A percentile compares a stretch with the other conserved stretches of the same genome.
phyloP scores from a whole-genome alignment of 768 basidiomycete species.

The Naematelia encephala region DNA sequence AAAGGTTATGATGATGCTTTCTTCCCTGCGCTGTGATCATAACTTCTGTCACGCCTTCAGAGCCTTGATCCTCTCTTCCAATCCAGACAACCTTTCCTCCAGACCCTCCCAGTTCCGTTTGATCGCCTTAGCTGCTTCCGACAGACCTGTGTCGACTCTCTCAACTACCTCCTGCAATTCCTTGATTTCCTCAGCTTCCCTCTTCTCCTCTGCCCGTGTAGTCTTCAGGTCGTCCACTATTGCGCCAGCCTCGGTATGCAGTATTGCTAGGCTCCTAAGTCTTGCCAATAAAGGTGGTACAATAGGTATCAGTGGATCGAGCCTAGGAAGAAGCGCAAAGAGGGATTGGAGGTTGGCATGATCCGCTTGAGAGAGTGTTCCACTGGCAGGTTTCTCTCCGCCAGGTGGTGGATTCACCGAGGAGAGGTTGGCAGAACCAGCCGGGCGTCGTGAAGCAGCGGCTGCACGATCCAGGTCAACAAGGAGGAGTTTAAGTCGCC shows the following conservation, averaged over 20 bases:
- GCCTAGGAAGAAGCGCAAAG: conserved; percentile 51
- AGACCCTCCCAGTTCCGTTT: conserved; percentile 61
- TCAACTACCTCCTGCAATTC: conserved; percentile 68
- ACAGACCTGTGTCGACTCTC: conserved; percentile 71
- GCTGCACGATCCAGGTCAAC: conserved; percentile 84
- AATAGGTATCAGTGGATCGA: conserved; percentile 54
- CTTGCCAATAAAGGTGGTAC: conserved; percentile 79
- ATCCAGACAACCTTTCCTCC: conserved; percentile 53
- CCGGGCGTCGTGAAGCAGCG: conserved; percentile 55
- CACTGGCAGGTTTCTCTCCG: neutral
- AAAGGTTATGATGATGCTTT: neutral
- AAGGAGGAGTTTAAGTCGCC: conserved; percentile 84
- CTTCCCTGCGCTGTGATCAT: neutral
- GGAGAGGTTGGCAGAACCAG: conserved; percentile 17
- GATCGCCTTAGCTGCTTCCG: conserved; percentile 69
- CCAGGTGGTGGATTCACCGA: neutral
- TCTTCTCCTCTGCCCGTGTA: conserved; percentile 62
- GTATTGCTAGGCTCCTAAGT: conserved; percentile 71
- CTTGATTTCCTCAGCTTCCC: conserved; percentile 61
- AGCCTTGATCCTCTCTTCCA: conserved; percentile 32
- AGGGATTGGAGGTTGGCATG: conserved; percentile 48
- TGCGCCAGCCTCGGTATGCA: conserved; percentile 77
- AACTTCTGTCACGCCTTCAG: conserved; percentile 12
- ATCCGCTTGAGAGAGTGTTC: conserved; percentile 43
- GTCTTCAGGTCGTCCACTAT: conserved; percentile 66